Conservation (phyloP, 2,329 filamentous ascomycete species). For the Cadophora luteo-olivacea region DNA sequence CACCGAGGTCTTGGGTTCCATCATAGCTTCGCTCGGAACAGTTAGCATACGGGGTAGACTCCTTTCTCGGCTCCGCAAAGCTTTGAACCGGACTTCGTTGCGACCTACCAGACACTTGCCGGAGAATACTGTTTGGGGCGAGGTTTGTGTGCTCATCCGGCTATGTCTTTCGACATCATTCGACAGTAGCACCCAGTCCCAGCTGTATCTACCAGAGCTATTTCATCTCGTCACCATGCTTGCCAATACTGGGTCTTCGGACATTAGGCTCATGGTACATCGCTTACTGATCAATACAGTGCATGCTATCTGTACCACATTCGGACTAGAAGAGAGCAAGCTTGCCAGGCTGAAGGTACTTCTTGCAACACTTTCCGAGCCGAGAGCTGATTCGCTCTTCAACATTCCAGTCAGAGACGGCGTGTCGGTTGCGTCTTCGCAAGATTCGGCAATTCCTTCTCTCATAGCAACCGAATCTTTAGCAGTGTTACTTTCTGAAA, state of each 20-base stretch:
- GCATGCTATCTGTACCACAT: constrained; percentile 71
- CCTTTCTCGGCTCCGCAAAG: constrained; percentile 69
- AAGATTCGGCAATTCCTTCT: constrained; percentile 53
- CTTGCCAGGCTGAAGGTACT: constrained; percentile 53
- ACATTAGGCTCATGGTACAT: constrained; percentile 65
- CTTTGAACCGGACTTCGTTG: constrained; percentile 69
- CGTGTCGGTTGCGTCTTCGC: constrained; percentile 59
- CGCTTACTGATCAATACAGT: constrained; percentile 70
- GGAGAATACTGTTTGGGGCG: constrained; percentile 73
- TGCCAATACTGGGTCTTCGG: constrained; percentile 66
- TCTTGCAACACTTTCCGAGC: constrained; percentile 65
- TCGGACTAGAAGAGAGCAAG: constrained; percentile 64
- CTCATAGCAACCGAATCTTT: constrained; percentile 63
- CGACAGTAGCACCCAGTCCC: constrained; percentile 70
- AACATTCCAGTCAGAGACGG: constrained; percentile 58
- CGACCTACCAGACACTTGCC: constrained; percentile 69
- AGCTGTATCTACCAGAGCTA: constrained; percentile 71
- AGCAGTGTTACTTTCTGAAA: constrained; percentile 66
- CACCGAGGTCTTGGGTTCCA: constrained; percentile 65
- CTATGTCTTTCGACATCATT: constrained; percentile 73
- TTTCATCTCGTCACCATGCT: constrained; percentile 76
- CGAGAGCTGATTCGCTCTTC: constrained; percentile 63
- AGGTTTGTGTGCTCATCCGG: constrained; percentile 70
- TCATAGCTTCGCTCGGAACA: constrained; percentile 68
- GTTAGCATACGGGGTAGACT: constrained; percentile 70